These are phyloP conservation scores for Podospora fimiseda DNA, from an alignment of 495 filamentous ascomycete genomes.

Conservation along the genomic window DNA sequence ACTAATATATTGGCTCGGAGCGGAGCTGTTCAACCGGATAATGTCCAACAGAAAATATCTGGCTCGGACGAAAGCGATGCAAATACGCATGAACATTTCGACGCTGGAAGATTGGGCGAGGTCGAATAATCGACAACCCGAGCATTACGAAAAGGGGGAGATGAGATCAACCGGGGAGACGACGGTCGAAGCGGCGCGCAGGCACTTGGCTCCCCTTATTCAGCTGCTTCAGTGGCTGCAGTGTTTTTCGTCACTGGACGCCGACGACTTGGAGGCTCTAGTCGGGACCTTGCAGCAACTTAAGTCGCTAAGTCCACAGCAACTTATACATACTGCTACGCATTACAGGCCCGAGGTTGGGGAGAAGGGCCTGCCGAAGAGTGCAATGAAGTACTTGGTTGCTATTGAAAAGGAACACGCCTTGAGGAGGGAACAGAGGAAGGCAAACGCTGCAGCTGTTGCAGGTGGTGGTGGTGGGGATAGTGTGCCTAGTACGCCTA, in stretches of 20 bases:
- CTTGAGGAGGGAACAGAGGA: conserved; percentile 48
- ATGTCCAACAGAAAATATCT: conserved; percentile 94
- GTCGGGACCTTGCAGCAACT: conserved; percentile 83
- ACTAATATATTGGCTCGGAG: conserved; percentile 92
- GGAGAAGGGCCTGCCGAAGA: conserved; percentile 82
- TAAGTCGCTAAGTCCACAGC: conserved; percentile 72
- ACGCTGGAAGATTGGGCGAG: conserved; percentile 93
- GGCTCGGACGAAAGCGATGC: conserved; percentile 97
- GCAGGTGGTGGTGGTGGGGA: conserved; percentile 12
- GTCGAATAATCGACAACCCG: conserved; percentile 84
- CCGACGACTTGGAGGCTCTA: conserved; percentile 78
- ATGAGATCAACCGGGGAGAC: conserved; percentile 81
- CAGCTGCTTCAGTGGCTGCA: conserved; percentile 97
- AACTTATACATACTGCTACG: conserved; percentile 87
- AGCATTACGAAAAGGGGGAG: conserved; percentile 91
- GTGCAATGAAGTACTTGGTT: conserved; percentile 77
- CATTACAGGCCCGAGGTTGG: conserved; percentile 93
- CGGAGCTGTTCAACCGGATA: conserved; percentile 96
- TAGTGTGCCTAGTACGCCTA: conserved; percentile 35
- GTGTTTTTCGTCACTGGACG: conserved; percentile 88
- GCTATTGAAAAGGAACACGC: conserved; percentile 67
- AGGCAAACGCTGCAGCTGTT: too few species aligned
- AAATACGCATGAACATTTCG: conserved; percentile 98
- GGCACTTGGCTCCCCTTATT: conserved; percentile 83
- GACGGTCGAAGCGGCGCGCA: conserved; percentile 71